These are phyloP conservation scores for Deinandra increscens DNA, from an alignment of 129 eudicot genomes.

Conservation along the genomic window DNA sequence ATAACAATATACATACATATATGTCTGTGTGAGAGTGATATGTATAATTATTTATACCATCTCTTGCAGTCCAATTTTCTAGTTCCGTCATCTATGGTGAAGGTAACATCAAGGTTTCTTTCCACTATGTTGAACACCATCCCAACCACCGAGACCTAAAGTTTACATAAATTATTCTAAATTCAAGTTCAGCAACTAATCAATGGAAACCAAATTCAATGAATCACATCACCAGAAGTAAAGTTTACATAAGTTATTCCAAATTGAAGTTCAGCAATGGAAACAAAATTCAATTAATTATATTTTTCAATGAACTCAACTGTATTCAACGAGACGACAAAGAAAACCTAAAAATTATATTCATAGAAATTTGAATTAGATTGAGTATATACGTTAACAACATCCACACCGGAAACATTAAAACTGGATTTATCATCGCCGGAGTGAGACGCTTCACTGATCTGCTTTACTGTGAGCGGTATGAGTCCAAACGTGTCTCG, in stretches of 20 bases:
- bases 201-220: not conserved
- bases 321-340: not conserved
- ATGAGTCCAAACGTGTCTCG: slow-evolving; percentile 57
- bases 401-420: slow-evolving; percentile 60
- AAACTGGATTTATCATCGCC: slow-evolving; percentile 75
- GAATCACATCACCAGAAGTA: not conserved
- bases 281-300: not conserved
- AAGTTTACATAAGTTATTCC: not conserved
- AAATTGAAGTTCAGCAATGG: not conserved
- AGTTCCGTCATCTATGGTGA: slow-evolving; percentile 84
- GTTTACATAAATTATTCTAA: not conserved
- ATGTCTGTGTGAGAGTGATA: not conserved
- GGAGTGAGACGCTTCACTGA: slow-evolving; percentile 75
- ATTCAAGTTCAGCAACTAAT: not conserved
- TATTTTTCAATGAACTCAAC: not conserved
- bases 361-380: not conserved
- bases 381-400: slow-evolving; percentile 49
- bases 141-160: slow-evolving; percentile 83
- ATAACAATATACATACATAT: too few relatives aligned
- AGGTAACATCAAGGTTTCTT: slow-evolving; percentile 68
- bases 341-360: too few relatives aligned
- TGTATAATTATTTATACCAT: slow-evolving; percentile 45
- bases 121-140: slow-evolving; percentile 58
- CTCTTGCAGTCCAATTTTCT: slow-evolving; percentile 68
- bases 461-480: slow-evolving; percentile 83